Evolutionary conservation across 345 rosid species (phyloP).

Genomic region (Kernera saxatilis): DNA sequence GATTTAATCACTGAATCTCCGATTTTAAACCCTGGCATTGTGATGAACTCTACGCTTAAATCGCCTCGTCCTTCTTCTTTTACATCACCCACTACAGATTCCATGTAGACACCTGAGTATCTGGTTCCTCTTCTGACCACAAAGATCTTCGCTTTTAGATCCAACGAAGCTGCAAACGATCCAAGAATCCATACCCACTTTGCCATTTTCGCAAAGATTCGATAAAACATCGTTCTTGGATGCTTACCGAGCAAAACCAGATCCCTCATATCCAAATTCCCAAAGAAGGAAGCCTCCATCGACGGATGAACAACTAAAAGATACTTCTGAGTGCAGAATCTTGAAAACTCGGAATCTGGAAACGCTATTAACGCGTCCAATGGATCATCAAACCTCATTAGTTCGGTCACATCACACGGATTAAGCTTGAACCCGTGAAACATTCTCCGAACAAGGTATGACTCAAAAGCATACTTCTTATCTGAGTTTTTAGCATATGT

Average conservation of each 20-base stretch:
- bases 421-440: constrained; percentile 37
- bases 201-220: constrained; percentile 50
- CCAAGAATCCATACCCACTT: constrained; percentile 57
- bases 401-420: constrained; percentile 32
- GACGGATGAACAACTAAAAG: constrained; percentile 49
- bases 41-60: constrained; percentile 45
- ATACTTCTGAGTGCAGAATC: constrained; percentile 51
- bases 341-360: constrained; percentile 45
- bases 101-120: constrained; percentile 46
- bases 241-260: constrained; percentile 48
- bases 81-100: constrained; percentile 26
- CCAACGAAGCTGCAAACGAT: constrained; percentile 43
- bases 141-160: constrained; percentile 43
- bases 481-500: constrained; percentile 38
- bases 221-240: constrained; percentile 59
- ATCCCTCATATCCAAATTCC: constrained; percentile 57
- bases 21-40: constrained; percentile 59
- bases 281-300: constrained; percentile 58
- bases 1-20: constrained; percentile 39
- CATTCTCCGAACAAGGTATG: constrained; percentile 57
- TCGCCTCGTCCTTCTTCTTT: constrained; percentile 9
- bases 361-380: constrained; percentile 35
- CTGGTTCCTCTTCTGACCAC: constrained; percentile 40
- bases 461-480: constrained; percentile 64
- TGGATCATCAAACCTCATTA: constrained; percentile 46